These are phyloP conservation scores for Picocystis sp. DNA, from an alignment of 163 green algal species.

Conservation along the genomic window DNA sequence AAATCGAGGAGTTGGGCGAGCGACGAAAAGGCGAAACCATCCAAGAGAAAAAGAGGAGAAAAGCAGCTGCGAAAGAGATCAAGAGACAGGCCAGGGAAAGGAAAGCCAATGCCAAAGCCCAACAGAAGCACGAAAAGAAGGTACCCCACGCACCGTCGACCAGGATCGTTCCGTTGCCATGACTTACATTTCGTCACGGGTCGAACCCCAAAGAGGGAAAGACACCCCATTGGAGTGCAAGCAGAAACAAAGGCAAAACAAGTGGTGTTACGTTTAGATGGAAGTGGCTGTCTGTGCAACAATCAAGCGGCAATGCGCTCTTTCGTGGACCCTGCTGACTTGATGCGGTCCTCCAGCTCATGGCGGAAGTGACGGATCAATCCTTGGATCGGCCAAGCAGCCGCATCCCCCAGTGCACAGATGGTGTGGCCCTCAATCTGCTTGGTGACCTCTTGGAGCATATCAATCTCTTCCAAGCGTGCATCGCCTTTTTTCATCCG, in stretches of 20 bases:
- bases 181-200: too few species aligned
- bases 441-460: slow-evolving; percentile 98
- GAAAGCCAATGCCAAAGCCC: too few species aligned
- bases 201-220: too few species aligned
- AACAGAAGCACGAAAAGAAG: too few species aligned
- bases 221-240: too few species aligned
- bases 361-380: slow-evolving; percentile 83
- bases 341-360: slow-evolving; percentile 88
- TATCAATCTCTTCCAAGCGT: slow-evolving; percentile 96
- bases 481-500: slow-evolving; percentile 48
- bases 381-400: slow-evolving; percentile 89
- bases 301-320: slow-evolving; percentile 26
- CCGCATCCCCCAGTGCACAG: slow-evolving; percentile 92
- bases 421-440: slow-evolving; percentile 99
- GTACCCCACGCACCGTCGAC: too few species aligned
- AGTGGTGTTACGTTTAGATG: too few species aligned
- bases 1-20: not conserved
- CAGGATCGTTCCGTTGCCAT: too few species aligned
- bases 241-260: too few species aligned
- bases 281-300: not conserved
- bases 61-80: slow-evolving; percentile 53
- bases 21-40: slow-evolving; percentile 47
- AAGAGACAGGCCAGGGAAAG: not conserved
- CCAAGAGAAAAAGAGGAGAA: slow-evolving; percentile 58
- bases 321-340: slow-evolving; percentile 23